A percentile compares a stretch with the other conserved stretches of the same genome.
phyloP scores from a whole-genome alignment of 176 grass and related monocot species.

The Triticum aestivum region DNA sequence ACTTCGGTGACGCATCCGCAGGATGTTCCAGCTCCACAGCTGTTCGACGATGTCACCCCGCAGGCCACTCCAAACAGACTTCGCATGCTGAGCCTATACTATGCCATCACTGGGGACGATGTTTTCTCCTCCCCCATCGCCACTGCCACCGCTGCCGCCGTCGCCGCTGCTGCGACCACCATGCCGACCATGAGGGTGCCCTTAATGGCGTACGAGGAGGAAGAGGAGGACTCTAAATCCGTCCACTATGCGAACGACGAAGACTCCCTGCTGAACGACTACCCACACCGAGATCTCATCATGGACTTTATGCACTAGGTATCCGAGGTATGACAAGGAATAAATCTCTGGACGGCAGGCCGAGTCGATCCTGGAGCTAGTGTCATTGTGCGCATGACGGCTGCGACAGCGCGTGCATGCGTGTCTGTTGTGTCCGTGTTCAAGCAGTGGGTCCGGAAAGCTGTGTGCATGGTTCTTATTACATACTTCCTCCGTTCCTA shows the following conservation, averaged over 20 bases:
- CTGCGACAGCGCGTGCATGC: not conserved
- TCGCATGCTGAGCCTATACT: not conserved
- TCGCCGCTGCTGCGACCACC: not conserved
- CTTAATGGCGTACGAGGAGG: not conserved
- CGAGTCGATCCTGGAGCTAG: not conserved
- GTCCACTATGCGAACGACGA: not conserved
- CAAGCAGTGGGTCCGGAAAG: too few species aligned
- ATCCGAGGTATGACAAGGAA: not conserved
- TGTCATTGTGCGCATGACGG: not conserved
- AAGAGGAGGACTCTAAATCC: not conserved
- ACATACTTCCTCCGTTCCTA: too few species aligned
- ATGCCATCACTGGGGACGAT: not conserved
- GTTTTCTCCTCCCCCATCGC: not conserved
- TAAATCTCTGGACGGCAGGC: not conserved
- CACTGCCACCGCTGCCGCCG: too few species aligned
- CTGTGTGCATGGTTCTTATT: too few species aligned
- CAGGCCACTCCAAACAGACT: not conserved
- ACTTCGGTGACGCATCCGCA: not conserved
- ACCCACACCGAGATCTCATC: slow-evolving; percentile 36
- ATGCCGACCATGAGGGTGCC: not conserved
- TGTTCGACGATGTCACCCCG: not conserved
- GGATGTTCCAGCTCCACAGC: not conserved
- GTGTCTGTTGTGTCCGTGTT: not conserved
- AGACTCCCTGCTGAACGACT: not conserved
- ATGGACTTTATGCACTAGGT: slow-evolving; percentile 27